phyloP scores from a whole-genome alignment of 176 grass and related monocot species.

The Zea luxurians region DNA sequence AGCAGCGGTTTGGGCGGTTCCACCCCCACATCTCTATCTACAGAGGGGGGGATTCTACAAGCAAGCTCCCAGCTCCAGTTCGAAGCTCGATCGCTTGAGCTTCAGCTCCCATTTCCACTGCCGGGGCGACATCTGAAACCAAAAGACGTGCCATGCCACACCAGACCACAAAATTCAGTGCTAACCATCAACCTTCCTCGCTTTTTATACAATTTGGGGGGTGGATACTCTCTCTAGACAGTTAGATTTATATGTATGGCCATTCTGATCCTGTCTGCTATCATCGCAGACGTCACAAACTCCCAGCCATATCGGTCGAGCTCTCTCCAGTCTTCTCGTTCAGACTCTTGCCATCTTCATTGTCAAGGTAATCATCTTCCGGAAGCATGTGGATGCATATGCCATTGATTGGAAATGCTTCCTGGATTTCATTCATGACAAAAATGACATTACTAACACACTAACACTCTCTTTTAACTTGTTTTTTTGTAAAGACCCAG shows the following conservation, averaged over 20 bases:
- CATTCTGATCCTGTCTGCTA: slow-evolving; percentile 11
- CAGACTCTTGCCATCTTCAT: slow-evolving; percentile 43
- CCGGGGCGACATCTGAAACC: slow-evolving; percentile 51
- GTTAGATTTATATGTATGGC: slow-evolving; percentile 33
- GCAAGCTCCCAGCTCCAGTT: slow-evolving; percentile 37
- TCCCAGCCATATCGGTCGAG: slow-evolving; percentile 20
- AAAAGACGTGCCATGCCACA: slow-evolving; percentile 50
- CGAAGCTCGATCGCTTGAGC: slow-evolving; percentile 6
- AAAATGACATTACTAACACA: not conserved
- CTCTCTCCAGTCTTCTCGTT: slow-evolving; percentile 41
- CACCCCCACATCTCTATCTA: too few species aligned
- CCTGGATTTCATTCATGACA: slow-evolving; percentile 41
- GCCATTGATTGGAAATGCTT: slow-evolving; percentile 61
- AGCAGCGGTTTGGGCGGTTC: too few species aligned
- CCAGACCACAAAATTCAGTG: slow-evolving; percentile 35
- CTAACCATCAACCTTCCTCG: slow-evolving; percentile 44
- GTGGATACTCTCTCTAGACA: slow-evolving; percentile 41
- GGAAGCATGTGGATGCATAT: slow-evolving; percentile 49
- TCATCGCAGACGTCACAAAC: slow-evolving; percentile 26
- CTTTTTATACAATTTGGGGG: slow-evolving; percentile 58
- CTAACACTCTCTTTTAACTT: not conserved
- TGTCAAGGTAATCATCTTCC: slow-evolving; percentile 49
- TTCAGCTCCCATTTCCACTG: too few species aligned
- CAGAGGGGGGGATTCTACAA: not conserved
- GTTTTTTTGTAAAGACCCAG: not conserved